A percentile compares a stretch with the other conserved stretches of the same genome.
Evolutionary conservation across 2,329 filamentous ascomycete genomes (phyloP).

Genomic region (Gaeumannomyces tritici): DNA sequence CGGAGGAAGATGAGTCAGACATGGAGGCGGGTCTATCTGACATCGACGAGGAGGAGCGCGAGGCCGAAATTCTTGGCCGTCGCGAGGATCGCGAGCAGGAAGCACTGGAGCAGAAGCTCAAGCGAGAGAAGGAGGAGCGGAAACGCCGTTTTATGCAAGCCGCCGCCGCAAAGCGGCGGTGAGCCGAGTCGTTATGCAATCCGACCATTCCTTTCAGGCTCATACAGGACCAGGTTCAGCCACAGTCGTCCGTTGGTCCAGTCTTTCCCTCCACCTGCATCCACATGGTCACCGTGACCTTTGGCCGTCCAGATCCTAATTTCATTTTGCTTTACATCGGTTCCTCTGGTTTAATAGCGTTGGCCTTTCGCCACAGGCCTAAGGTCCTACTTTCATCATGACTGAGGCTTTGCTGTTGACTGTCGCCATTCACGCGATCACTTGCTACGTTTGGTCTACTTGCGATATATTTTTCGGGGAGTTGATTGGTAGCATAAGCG

Average conservation of each 20-base stretch:
- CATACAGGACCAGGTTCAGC: neutral
- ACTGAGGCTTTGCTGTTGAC: too few species aligned
- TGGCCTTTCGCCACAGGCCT: neutral
- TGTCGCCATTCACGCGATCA: neutral
- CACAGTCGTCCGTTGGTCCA: neutral
- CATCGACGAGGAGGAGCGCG: conserved; percentile 60
- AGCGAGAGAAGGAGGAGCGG: conserved; percentile 51
- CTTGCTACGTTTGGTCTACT: neutral
- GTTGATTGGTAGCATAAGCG: conserved; percentile 3
- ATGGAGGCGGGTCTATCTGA: conserved; percentile 72
- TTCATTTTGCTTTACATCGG: neutral
- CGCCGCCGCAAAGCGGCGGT: neutral
- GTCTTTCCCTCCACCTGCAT: neutral
- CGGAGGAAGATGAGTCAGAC: conserved; percentile 59
- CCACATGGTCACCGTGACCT: neutral
- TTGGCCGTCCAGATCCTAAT: neutral
- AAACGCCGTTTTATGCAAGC: conserved; percentile 21
- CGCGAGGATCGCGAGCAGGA: conserved; percentile 59
- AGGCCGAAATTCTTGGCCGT: conserved; percentile 51
- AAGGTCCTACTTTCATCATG: neutral
- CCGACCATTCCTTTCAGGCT: neutral
- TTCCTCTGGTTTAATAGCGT: neutral
- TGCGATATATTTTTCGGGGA: neutral
- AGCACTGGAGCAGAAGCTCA: conserved; percentile 50
- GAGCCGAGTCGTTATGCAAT: neutral